These are phyloP conservation scores for Chamaecyparis obtusa DNA, from an alignment of 75 land plant genomes.

Conservation along the genomic window DNA sequence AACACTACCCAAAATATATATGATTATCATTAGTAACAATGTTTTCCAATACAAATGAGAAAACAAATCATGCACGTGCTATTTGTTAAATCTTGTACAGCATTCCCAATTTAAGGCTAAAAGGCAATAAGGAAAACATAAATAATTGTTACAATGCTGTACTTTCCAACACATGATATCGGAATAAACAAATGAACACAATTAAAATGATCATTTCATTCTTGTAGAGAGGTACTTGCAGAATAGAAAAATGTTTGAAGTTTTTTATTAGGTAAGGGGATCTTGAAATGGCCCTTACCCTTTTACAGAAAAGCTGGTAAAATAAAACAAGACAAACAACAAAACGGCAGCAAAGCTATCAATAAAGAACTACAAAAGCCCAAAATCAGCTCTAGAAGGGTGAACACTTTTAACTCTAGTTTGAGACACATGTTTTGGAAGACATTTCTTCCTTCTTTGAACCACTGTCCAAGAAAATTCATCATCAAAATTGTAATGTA, in stretches of 20 bases:
- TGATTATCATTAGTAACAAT: neutral
- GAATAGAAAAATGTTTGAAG: neutral
- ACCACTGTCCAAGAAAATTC: no score
- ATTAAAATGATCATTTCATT: neutral
- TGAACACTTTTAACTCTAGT: no score
- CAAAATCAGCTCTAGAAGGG: no score
- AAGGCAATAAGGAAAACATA: neutral
- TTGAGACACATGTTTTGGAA: no score
- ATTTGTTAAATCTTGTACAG: neutral
- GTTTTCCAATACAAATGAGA: neutral
- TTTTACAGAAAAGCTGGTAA: no score
- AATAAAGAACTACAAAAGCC: no score
- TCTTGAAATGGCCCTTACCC: no score
- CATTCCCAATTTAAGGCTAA: neutral
- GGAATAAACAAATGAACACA: neutral
- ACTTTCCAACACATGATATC: neutral
- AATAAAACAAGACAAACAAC: no score
- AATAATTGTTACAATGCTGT: neutral
- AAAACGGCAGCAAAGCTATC: no score
- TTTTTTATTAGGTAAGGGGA: no score
- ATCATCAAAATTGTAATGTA: no score
- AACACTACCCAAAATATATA: slow-evolving; percentile 50
- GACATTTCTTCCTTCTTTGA: no score
- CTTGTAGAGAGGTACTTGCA: neutral
- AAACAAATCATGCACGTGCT: neutral